Evolutionary conservation across 139 green algal genomes (phyloP), one percentile per base, ranked within the genome.

Genomic region (Chlamydomonas applanata): DNA sequence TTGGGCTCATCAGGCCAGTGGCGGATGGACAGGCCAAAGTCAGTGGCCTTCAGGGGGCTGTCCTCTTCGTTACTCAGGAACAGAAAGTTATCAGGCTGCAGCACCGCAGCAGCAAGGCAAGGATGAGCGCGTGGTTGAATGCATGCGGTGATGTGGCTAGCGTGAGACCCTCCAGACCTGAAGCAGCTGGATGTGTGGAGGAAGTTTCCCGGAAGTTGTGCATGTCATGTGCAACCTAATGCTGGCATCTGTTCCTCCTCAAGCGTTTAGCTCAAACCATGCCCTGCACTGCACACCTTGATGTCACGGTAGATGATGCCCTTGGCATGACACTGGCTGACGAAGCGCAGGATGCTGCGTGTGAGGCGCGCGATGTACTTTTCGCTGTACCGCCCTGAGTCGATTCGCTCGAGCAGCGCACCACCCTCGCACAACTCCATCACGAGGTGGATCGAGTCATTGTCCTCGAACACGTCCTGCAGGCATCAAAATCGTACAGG

Each of bases 361-460:
- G 80, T 73, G 0, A 89, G 62, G 25, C 65, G 70, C 33, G 78
- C 81, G 45, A 91, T 87, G 76, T 84, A 89, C 36, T 74, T 75
- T 91, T 79, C 65, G 40, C 65, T 74, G 49, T 73, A 86, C 69
- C 79, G 79, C 44, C 74, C 40, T 1, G 44, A 44, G 33, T 80
- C 73, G 16, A 91, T 79, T 14, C 81, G 22, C 74, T 89, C 87
- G 27, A 94, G 82, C 70, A 95, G 82, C 14, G 83, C 84, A 0
- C 91, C 88, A 5, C 92, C 94, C 60, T 90, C 87, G 75, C 93
- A 97, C 59, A 97, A 83, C 88, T 97, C 92, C 92, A 97, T 97
- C 0, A 97, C 87, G 68, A 97, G 74, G 77, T 97, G 89, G 16
- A 97, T 82, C 22, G 76, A 45, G 60, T 95, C 89, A 71, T 95